Conservation (phyloP, 208 protist species). For the Leishmania martiniquensis region DNA sequence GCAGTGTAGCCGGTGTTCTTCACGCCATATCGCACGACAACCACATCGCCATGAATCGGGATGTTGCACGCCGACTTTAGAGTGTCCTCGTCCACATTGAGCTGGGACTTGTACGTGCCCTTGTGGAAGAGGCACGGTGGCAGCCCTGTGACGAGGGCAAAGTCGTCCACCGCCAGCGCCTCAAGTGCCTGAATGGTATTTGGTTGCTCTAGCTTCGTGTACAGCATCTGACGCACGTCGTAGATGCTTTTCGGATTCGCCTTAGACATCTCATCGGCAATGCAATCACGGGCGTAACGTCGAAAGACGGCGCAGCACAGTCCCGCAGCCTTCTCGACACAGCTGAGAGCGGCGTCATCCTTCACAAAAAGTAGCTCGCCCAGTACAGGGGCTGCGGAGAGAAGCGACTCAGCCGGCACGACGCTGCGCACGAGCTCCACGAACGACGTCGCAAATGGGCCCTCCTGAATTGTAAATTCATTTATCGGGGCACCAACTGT, state of each 20-base stretch:
- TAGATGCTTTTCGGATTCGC: conserved; percentile 57
- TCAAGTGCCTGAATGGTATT: conserved; percentile 78
- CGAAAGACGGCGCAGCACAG: conserved; percentile 84
- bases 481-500: conserved; percentile 62
- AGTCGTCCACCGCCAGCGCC: conserved; percentile 62
- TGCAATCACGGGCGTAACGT: conserved; percentile 59
- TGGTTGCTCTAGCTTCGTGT: conserved; percentile 66
- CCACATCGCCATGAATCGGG: conserved; percentile 64
- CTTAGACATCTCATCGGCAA: conserved; percentile 60
- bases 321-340: conserved; percentile 73
- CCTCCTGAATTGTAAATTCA: conserved; percentile 82
- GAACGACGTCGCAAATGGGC: conserved; percentile 54
- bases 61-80: conserved; percentile 40
- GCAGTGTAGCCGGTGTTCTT: conserved; percentile 82
- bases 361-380: conserved; percentile 88
- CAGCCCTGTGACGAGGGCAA: conserved; percentile 61
- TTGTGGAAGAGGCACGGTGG: conserved; percentile 79
- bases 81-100: conserved; percentile 55
- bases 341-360: conserved; percentile 65
- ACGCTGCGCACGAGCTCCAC: conserved; percentile 32
- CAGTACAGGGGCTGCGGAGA: conserved; percentile 66
- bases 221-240: conserved; percentile 68
- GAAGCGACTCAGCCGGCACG: conserved; percentile 30
- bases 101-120: conserved; percentile 62
- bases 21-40: conserved; percentile 79